Percentiles rank a stretch among this genome's conserved stretches.
phyloP scores from a whole-genome alignment of 1,139 yeast genomes.

The Geotrichum aggregatum region DNA sequence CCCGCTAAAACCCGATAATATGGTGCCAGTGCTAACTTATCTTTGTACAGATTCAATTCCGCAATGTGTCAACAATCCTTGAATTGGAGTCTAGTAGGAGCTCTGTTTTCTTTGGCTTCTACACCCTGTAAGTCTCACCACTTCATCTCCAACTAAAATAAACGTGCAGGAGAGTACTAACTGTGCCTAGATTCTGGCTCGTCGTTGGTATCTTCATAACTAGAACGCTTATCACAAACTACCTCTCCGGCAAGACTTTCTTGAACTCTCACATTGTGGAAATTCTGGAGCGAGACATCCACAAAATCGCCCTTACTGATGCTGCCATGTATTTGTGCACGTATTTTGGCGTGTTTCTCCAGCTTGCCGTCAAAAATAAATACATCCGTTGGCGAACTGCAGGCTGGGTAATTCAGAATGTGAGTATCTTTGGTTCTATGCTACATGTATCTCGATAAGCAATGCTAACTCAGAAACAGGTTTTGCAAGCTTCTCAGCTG shows the following conservation, averaged over 20 bases:
- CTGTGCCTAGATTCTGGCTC: slow-evolving; percentile 14
- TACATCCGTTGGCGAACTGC: slow-evolving; percentile 52
- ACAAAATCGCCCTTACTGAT: slow-evolving; percentile 66
- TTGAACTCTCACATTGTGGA: slow-evolving; percentile 50
- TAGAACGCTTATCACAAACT: slow-evolving; percentile 34
- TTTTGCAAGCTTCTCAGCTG: slow-evolving; percentile 53
- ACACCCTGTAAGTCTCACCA: slow-evolving; percentile 29
- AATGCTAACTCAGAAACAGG: slow-evolving; percentile 1
- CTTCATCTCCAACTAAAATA: not conserved
- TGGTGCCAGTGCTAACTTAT: too few relatives aligned
- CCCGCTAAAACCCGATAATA: not conserved
- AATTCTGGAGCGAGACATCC: slow-evolving; percentile 52
- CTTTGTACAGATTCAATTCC: not conserved
- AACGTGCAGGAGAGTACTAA: not conserved
- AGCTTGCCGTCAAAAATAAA: slow-evolving; percentile 45
- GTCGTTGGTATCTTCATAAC: slow-evolving; percentile 32
- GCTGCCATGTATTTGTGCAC: slow-evolving; percentile 61
- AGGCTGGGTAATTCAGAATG: slow-evolving; percentile 60
- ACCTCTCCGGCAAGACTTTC: slow-evolving; percentile 33
- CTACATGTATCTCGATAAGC: not conserved
- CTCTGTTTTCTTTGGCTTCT: slow-evolving; percentile 39
- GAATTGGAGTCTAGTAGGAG: slow-evolving; percentile 30
- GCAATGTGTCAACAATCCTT: slow-evolving; percentile 25
- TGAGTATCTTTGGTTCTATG: slow-evolving; percentile 7
- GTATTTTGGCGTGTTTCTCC: slow-evolving; percentile 56